Evolutionary conservation across 2,329 filamentous ascomycete genomes (phyloP).

Genomic region (Epichloe glyceriae): DNA sequence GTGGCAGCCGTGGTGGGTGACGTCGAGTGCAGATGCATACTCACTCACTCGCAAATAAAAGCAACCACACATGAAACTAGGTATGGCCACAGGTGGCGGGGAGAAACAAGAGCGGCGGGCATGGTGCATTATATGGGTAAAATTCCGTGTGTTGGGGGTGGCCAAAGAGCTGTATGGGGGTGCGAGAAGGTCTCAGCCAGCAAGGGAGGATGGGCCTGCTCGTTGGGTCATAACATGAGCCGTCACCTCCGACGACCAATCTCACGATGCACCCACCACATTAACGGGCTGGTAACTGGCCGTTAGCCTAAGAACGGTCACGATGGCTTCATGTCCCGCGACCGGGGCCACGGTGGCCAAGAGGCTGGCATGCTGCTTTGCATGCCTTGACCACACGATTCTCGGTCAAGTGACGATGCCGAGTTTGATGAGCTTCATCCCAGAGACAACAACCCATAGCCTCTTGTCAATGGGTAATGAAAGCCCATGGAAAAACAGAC

Average conservation of each 20-base stretch:
- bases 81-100: not conserved
- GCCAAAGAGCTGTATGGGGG: constrained; percentile 1
- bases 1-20: constrained; percentile 1
- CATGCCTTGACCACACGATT: constrained; percentile 7
- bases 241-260: constrained; percentile 2
- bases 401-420: constrained; percentile 6
- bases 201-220: constrained; percentile 13
- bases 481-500: too few species aligned
- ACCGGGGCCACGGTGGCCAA: not conserved
- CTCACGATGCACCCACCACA: constrained; percentile 1
- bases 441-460: constrained; percentile 4
- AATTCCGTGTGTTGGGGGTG: constrained; percentile 2
- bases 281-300: constrained; percentile 1
- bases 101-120: constrained; percentile 7
- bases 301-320: constrained; percentile 8
- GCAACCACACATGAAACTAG: not conserved
- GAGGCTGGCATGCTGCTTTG: constrained; percentile 9
- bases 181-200: constrained; percentile 13
- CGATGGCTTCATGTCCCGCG: constrained; percentile 9
- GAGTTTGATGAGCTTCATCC: not conserved
- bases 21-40: constrained; percentile 2
- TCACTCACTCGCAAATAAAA: not conserved
- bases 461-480: not conserved
- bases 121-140: constrained; percentile 10
- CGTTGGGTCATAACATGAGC: constrained; percentile 11